Base-by-base conservation (phyloP, 2,329 filamentous ascomycete genomes). In the Diaporthe velutina region DNA sequence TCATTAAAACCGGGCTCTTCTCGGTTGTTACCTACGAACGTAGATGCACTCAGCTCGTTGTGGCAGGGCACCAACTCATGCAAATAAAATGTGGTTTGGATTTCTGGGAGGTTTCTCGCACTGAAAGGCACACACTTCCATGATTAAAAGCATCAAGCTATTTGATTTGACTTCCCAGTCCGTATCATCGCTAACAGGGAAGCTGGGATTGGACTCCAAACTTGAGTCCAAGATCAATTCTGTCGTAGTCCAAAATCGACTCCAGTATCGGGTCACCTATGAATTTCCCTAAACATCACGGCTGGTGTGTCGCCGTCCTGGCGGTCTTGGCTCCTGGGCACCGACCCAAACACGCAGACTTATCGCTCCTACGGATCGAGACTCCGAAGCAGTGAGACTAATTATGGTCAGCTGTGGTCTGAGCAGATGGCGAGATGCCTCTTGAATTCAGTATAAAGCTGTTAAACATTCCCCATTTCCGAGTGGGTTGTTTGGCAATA, bases 291-390 rank as follows among this genome's bases (percentile, higher is more conserved):
- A 67, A 67, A 38, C 45, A 67, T 67, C 61, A 67, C 61, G 61
- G 61, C 45, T 38, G 30, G 2, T 67, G 45, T 28, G 45, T 52
- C 61, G 45, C 61, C 61, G 61, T 52, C 22, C 45, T 67, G 61
- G 45, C 61, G n/a, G 61, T 52, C 61, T 67, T 67, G 61, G 61
- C 61, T 30, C 30, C 61, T 67, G 61, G 61, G 61, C 61, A 52
- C 13, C 6, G 19, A 38, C 45, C 45, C 1, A 52, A 19, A 52
- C 22, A 25, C 19, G 38, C 61, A 25, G 19, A 8, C 13, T 52
- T 22, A 5, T 50, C 61, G 61, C 61, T 67, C 42, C n/a, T 19
- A 28, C 61, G 61, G 61, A 22, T 67, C 61, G 61, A 67, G 61
- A 67, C 45, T 67, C 61, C 61, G 61, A 6, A 10, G 52, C 25